phyloP scores from a whole-genome alignment of 1,284 basidiomycete genomes.

The Marasmius tenuissimus region DNA sequence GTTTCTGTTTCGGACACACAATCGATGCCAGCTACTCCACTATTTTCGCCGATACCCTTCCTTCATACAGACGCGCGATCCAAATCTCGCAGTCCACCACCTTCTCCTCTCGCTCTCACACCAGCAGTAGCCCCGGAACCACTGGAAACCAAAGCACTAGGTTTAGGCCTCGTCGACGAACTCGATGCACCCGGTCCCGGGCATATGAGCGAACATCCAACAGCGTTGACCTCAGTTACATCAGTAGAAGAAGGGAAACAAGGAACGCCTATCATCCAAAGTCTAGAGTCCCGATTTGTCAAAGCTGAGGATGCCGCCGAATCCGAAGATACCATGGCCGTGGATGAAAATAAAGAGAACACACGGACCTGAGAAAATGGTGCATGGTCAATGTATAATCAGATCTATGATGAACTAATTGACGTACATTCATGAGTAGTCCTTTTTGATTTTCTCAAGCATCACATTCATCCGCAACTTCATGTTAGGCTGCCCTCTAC shows the following conservation, averaged over 20 bases:
- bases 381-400: neutral
- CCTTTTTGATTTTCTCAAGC: slow-evolving; percentile 73
- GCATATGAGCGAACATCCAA: slow-evolving; percentile 78
- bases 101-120: slow-evolving; percentile 63
- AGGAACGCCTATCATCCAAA: slow-evolving; percentile 48
- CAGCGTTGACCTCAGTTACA: slow-evolving; percentile 66
- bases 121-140: slow-evolving; percentile 32
- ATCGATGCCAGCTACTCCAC: slow-evolving; percentile 68
- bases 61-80: slow-evolving; percentile 75
- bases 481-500: slow-evolving; percentile 73
- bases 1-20: slow-evolving; percentile 41
- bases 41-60: slow-evolving; percentile 85
- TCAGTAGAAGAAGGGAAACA: slow-evolving; percentile 32
- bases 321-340: slow-evolving; percentile 39
- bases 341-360: slow-evolving; percentile 68
- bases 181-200: slow-evolving; percentile 79
- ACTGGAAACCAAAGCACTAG: slow-evolving; percentile 52
- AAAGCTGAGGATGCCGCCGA: slow-evolving; percentile 37
- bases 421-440: slow-evolving; percentile 36
- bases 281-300: slow-evolving; percentile 66
- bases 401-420: neutral
- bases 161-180: slow-evolving; percentile 79
- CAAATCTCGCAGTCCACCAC: slow-evolving; percentile 72
- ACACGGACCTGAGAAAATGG: neutral
- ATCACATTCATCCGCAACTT: slow-evolving; percentile 76